Base-by-base conservation (phyloP, 306 rosid species). In the Prunus padus region DNA sequence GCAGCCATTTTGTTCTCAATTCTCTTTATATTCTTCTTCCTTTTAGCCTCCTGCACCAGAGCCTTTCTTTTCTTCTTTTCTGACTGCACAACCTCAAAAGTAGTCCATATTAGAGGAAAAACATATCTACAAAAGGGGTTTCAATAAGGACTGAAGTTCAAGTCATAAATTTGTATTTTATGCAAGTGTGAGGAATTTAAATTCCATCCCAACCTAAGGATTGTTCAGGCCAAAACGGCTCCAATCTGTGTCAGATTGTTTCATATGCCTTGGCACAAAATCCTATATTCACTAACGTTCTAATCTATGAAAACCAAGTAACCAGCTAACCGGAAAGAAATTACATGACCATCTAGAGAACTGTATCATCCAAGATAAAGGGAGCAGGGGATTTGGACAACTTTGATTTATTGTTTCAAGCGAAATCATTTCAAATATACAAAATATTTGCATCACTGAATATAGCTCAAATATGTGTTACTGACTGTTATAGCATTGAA, bases 1-100 rank as follows among this genome's bases (percentile, higher is more conserved):
- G 93, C 96, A 73, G 98, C 98, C 96, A 96, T 96, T 81, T 92
- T 96, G 3, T 89, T 88, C 83, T 96, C 99, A 55, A 96, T 91
- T 76, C 80, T 88, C 86, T 88, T 75, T 47, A 89, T 83, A 46
- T 67, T 76, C 81, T 92, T 96, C 87, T 83, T 96, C 81, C 87
- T 84, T 11, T 89, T 83, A 67, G 98, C 97, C 86, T 92, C 99
- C 82, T 89, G 97, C 82, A 90, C 11, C 81, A 86, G 86, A 73
- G 88, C 91, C 81, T 86, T 85, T 76, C 96, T 84, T 74, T 92
- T 92, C 90, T 80, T 90, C 69, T 74, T 92, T 74, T 92, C 97
- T 8, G 83, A 55, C 97, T 92, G 88, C 81, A 78, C 74, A 79
- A 71, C 70, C 67, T 76, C 73, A 75, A 73, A 66, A 57, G 59